These are phyloP conservation scores for Apiospora hydei DNA, from an alignment of 2,329 filamentous ascomycete species.

Conservation along the genomic window DNA sequence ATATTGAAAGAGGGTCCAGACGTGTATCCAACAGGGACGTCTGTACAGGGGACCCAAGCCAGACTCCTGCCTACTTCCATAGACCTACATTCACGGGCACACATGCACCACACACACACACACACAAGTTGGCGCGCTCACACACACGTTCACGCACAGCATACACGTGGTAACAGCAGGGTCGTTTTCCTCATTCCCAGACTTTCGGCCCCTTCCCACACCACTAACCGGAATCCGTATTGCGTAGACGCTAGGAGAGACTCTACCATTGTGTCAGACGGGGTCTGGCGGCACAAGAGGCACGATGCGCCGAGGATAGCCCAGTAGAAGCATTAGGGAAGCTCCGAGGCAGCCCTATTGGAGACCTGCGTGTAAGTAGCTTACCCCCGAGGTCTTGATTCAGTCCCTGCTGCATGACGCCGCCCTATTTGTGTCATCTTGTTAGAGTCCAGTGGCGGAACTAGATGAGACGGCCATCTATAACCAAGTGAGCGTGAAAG, in stretches of 20 bases:
- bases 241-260: slow-evolving; percentile 10
- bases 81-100: background rate
- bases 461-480: slow-evolving; percentile 1
- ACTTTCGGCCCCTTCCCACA: background rate
- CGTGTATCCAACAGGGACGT: background rate
- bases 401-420: slow-evolving; percentile 11
- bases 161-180: slow-evolving; percentile 19
- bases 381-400: slow-evolving; percentile 9
- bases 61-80: background rate
- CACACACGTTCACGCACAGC: background rate
- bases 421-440: slow-evolving; percentile 16
- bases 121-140: background rate
- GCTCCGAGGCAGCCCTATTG: slow-evolving; percentile 18
- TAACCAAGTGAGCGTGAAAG: background rate
- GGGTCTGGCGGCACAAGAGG: slow-evolving; percentile 17
- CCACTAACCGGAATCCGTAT: slow-evolving; percentile 2
- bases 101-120: background rate
- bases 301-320: slow-evolving; percentile 18
- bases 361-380: slow-evolving; percentile 18
- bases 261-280: slow-evolving; percentile 9
- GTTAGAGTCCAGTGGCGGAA: slow-evolving; percentile 4
- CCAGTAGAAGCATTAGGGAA: slow-evolving; percentile 8
- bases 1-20: background rate
- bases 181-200: slow-evolving; percentile 5
- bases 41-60: background rate